phyloP scores from a whole-genome alignment of 495 filamentous ascomycete species.

The Alectoria sarmentosa region DNA sequence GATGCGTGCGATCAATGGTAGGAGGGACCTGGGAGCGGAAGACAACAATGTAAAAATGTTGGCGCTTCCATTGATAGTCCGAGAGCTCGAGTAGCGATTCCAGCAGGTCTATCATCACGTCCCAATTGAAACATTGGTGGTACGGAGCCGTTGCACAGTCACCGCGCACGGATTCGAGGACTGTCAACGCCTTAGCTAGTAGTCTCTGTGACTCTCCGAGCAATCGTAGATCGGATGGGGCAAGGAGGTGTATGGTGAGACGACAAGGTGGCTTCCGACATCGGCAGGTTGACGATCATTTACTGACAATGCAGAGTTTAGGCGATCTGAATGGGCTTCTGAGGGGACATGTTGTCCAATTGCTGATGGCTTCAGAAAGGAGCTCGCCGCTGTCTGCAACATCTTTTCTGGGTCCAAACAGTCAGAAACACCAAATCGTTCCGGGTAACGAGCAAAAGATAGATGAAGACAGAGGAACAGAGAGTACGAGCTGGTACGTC shows the following conservation, averaged over 20 bases:
- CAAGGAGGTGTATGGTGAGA: constrained; percentile 64
- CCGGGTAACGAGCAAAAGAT: not conserved
- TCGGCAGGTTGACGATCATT: constrained; percentile 17
- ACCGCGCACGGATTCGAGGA: constrained; percentile 49
- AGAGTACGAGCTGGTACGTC: not conserved
- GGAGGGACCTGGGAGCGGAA: constrained; percentile 66
- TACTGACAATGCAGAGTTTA: constrained; percentile 6
- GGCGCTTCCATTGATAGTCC: constrained; percentile 52
- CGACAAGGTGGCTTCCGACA: constrained; percentile 37
- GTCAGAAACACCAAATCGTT: not conserved
- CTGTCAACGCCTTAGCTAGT: constrained; percentile 62
- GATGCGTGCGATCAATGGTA: constrained; percentile 50
- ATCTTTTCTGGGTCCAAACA: not conserved
- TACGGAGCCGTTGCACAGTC: constrained; percentile 77
- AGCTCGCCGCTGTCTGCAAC: not conserved
- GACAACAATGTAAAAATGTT: constrained; percentile 72
- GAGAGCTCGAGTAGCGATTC: constrained; percentile 31
- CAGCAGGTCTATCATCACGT: constrained; percentile 50
- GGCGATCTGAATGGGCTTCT: not conserved
- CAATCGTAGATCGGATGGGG: constrained; percentile 57
- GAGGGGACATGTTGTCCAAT: not conserved
- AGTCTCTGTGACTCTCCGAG: constrained; percentile 58
- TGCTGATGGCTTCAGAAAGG: not conserved
- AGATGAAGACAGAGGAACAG: not conserved
- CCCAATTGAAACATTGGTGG: constrained; percentile 71